Evolutionary conservation across 306 rosid species (phyloP), one percentile per base, ranked within the genome.

Genomic region (Macrotyloma uniflorum): DNA sequence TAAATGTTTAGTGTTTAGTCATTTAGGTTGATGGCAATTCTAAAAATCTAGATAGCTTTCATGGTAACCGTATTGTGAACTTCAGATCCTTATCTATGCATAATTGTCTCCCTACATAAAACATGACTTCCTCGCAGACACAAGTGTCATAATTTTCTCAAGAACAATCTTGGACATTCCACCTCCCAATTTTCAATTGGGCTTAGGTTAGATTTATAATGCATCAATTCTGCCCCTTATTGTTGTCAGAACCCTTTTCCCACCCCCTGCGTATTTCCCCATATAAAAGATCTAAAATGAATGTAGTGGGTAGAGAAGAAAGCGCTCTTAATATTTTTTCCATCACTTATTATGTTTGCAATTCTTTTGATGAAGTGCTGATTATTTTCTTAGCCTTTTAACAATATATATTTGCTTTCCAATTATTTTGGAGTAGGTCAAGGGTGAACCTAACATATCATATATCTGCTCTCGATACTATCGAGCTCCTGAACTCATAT

Each of bases 391-490:
- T 18, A 6, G 58, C 26, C 5, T 51, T 1, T 51, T 51, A 51
- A 51, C 19, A 51, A 20, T 51, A 7, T 51, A 12, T 51, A 18
- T 51, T 51, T 51, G 3, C 10, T 16, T 16, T 40, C 45, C 19
- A 62, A 62, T 54, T 24, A 42, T 78, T 30, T 58, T 38, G 13
- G 73, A 58, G 57, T 73, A 90, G 96, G 88, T 90, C 20, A 90
- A 87, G 82, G 93, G 90, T 16, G 96, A 90, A 70, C 96, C 96
- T 46, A 90, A 90, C 50, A 90, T 88, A 82, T 88, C 96, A 18
- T 90, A 90, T 67, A 90, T 90, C 55, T 90, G 96, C 49, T 90
- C 93, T 66, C 88, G 93, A 24, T 88, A 90, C 81, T 90, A 90
- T 75, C 83, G 93, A 81, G 96, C 93, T 14, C 96, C 93, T 28